These are phyloP conservation scores for Thelonectria blattea DNA, from an alignment of 2,329 filamentous ascomycete genomes.

Conservation along the genomic window DNA sequence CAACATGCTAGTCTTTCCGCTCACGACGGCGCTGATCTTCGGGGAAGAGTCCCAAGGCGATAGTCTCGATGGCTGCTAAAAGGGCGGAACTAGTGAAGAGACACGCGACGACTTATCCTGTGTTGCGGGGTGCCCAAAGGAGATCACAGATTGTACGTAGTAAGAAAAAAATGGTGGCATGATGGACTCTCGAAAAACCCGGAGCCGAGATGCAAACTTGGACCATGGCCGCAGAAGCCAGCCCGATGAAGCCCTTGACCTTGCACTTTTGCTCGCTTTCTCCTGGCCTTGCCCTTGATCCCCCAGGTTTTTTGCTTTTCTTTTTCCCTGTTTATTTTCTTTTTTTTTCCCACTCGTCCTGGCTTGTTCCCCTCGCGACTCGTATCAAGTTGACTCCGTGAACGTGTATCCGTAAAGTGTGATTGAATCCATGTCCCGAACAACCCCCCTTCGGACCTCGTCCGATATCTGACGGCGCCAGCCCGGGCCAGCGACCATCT, in stretches of 20 bases:
- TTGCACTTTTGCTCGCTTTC: not conserved
- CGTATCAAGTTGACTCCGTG: not conserved
- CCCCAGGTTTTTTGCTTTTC: not conserved
- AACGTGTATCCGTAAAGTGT: not conserved
- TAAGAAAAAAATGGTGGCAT: not conserved
- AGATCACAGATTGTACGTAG: not conserved
- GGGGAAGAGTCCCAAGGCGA: too few species aligned
- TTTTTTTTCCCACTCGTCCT: too few species aligned
- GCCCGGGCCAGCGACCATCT: not conserved
- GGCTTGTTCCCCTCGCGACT: not conserved
- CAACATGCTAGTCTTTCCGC: too few species aligned
- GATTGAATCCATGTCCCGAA: too few species aligned
- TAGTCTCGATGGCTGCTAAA: not conserved
- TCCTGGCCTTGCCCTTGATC: not conserved
- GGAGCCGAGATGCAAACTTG: slow-evolving; percentile 1
- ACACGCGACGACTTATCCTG: not conserved
- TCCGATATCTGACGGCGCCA: slow-evolving; percentile 2
- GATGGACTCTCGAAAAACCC: not conserved
- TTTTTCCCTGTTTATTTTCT: too few species aligned
- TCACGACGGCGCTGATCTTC: too few species aligned
- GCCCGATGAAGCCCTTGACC: not conserved
- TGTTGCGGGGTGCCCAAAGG: not conserved
- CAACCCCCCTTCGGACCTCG: not conserved
- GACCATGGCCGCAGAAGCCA: not conserved
- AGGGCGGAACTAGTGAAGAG: not conserved